phyloP scores from a whole-genome alignment of 768 basidiomycete species.

The Tricholoma furcatifolium region DNA sequence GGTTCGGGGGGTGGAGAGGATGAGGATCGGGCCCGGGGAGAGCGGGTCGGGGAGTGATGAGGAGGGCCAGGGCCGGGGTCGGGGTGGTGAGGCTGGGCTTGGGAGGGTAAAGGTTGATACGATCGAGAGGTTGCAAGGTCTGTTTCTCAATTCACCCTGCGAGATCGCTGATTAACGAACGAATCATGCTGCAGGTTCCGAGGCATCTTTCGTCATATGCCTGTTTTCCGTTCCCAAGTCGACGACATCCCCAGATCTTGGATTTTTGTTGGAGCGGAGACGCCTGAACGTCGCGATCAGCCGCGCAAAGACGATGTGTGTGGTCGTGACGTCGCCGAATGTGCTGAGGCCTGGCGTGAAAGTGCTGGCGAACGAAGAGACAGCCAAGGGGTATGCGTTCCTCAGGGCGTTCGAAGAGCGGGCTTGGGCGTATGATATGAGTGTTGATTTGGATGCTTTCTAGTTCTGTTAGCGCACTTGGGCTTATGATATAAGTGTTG shows the following conservation, averaged over 20 bases:
- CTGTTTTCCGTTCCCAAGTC: conserved; percentile 45
- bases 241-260: conserved; percentile 30
- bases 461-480: background rate
- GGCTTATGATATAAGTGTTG: conserved; percentile 25
- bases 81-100: background rate
- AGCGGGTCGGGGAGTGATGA: conserved; percentile 14
- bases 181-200: conserved; percentile 36
- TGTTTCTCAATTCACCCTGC: background rate
- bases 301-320: conserved; percentile 50
- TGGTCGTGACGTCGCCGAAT: conserved; percentile 41
- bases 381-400: conserved; percentile 47
- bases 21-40: conserved; percentile 14
- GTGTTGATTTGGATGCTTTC: conserved; percentile 35
- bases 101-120: conserved; percentile 45
- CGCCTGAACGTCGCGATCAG: conserved; percentile 54
- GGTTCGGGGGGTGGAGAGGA: conserved; percentile 3
- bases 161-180: background rate
- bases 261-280: conserved; percentile 46
- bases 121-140: conserved; percentile 50
- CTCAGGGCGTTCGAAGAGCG: conserved; percentile 47
- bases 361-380: conserved; percentile 42
- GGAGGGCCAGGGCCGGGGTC: background rate
- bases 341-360: conserved; percentile 45
- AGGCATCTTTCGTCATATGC: conserved; percentile 53
- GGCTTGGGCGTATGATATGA: conserved; percentile 42